phyloP scores from a whole-genome alignment of 1,284 basidiomycete species.

The Porodaedalea pini region DNA sequence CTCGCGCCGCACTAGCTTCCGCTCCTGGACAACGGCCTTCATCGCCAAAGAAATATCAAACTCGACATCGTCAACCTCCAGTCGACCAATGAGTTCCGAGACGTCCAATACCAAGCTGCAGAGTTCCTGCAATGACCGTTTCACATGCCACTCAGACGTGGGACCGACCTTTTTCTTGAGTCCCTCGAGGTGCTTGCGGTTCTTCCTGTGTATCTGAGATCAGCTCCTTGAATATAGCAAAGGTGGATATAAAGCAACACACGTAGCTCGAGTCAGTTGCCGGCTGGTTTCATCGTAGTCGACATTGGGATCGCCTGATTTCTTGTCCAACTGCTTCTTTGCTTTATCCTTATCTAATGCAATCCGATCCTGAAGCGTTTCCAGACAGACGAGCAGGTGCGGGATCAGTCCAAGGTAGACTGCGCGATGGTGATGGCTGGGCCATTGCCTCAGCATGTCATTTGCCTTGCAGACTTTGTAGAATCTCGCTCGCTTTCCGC shows the following conservation, averaged over 20 bases:
- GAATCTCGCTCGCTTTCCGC: neutral
- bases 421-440: neutral
- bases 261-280: neutral
- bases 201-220: too few relatives aligned
- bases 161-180: too few relatives aligned
- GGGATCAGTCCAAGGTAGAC: slow-evolving; percentile 7
- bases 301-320: neutral
- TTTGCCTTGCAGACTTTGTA: neutral
- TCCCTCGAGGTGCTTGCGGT: too few relatives aligned
- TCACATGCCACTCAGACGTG: too few relatives aligned
- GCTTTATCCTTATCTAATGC: slow-evolving; percentile 2
- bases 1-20: too few relatives aligned
- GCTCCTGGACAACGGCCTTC: too few relatives aligned
- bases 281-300: neutral
- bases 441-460: neutral
- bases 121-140: too few relatives aligned
- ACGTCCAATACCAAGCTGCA: too few relatives aligned
- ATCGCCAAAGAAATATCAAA: too few relatives aligned
- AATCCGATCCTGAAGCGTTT: neutral
- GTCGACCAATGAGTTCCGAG: too few relatives aligned
- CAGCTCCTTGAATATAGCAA: too few relatives aligned
- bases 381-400: slow-evolving; percentile 9
- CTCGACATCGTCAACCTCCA: too few relatives aligned
- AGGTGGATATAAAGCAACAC: neutral
- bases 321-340: neutral